These are phyloP conservation scores for Bolboschoenus planiculmis DNA, from an alignment of 176 grass and related monocot species.

Conservation along the genomic window DNA sequence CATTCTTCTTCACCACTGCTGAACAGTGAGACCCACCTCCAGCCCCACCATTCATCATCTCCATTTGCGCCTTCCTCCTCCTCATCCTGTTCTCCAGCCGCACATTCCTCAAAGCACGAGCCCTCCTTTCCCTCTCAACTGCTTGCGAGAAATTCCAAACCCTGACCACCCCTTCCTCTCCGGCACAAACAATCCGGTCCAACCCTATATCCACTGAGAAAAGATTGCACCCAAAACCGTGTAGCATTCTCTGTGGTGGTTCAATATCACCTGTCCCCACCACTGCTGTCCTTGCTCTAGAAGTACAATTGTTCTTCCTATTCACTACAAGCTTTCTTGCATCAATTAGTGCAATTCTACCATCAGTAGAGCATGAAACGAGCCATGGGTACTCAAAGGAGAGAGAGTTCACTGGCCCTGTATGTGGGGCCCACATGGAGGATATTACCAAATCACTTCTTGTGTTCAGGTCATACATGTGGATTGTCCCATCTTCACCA, in stretches of 20 bases:
- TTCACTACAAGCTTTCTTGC: conserved; percentile 58
- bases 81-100: conserved; percentile 93
- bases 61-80: conserved; percentile 58
- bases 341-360: conserved; percentile 74
- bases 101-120: conserved; percentile 46
- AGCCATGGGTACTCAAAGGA: conserved; percentile 97
- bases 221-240: conserved; percentile 76
- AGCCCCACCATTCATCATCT: conserved; percentile 42
- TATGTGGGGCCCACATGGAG: conserved; percentile 82
- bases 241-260: conserved; percentile 82
- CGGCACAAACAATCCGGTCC: conserved; percentile 81
- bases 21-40: conserved; percentile 58
- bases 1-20: conserved; percentile 54
- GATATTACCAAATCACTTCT: conserved; percentile 54
- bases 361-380: conserved; percentile 74
- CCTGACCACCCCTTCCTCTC: conserved; percentile 77
- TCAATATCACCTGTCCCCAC: conserved; percentile 42
- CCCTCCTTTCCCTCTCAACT: conserved; percentile 73
- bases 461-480: conserved; percentile 42
- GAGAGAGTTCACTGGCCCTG: conserved; percentile 65
- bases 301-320: conserved; percentile 24
- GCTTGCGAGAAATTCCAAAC: conserved; percentile 95
- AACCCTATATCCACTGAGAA: conserved; percentile 62
- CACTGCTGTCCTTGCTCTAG: conserved; percentile 23
- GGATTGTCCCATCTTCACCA: conserved; percentile 82